Percentiles rank a stretch among this genome's conserved stretches.
Evolutionary conservation across 163 green algal species (phyloP).

Genomic region (Scenedesmus sp.): DNA sequence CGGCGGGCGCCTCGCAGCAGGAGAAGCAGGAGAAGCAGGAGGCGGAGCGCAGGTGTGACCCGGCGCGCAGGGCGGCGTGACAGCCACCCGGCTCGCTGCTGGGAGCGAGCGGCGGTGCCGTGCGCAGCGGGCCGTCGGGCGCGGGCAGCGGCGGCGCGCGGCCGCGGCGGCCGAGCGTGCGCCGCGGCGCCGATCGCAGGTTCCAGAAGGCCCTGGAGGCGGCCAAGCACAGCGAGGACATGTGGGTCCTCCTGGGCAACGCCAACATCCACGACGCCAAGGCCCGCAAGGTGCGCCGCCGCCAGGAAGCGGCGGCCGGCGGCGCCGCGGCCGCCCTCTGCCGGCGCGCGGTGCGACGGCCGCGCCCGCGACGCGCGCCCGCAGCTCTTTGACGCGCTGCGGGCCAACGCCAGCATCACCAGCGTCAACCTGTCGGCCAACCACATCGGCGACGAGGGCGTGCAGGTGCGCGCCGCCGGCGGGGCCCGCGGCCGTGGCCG

Average conservation of each 20-base stretch:
- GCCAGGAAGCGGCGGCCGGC: too few relatives aligned
- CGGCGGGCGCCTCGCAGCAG: neutral
- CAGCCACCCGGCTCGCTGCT: too few relatives aligned
- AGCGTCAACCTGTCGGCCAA: conserved; percentile 77
- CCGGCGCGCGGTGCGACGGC: neutral
- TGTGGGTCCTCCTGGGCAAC: conserved; percentile 69
- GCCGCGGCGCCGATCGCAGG: too few relatives aligned
- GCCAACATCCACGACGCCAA: conserved; percentile 67
- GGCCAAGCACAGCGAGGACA: conserved; percentile 50
- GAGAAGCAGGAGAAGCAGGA: conserved; percentile 39
- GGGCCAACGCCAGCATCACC: conserved; percentile 69
- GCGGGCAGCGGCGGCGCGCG: too few relatives aligned
- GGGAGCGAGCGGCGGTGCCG: too few relatives aligned
- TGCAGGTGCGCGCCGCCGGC: conserved; percentile 50
- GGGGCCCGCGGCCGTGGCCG: neutral
- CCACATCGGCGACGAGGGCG: conserved; percentile 68
- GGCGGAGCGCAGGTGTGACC: conserved; percentile 28
- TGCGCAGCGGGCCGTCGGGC: too few relatives aligned
- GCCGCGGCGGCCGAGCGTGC: too few relatives aligned
- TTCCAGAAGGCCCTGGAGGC: conserved; percentile 35
- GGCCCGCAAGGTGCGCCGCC: conserved; percentile 55
- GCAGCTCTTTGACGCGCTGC: conserved; percentile 70
- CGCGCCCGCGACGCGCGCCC: too few relatives aligned
- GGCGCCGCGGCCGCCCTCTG: too few relatives aligned
- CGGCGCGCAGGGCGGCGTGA: too few relatives aligned